Base-by-base conservation (phyloP, 371 early-diverging fungal species). In the Actinomucor elegans region DNA sequence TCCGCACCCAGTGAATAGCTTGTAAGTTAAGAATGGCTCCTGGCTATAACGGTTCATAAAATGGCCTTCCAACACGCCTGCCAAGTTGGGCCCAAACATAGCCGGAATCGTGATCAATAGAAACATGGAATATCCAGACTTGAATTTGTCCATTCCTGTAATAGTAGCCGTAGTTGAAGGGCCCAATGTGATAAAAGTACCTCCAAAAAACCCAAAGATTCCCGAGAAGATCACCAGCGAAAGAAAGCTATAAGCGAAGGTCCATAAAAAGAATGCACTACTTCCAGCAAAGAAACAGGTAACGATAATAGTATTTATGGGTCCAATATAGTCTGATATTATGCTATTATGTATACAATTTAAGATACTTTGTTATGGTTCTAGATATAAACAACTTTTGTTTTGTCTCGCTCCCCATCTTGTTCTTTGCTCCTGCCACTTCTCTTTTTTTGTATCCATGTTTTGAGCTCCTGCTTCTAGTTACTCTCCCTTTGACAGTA, bases 241-340 rank as follows among this genome's bases (percentile, higher is more conserved):
- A 9, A 38, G 46, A 51, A 73, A 72, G 10, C 21, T 59, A 21
- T 36, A 51, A 23, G 77, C 66, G 53, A 77, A 71, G 8, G 59
- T 63, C 79, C 79, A 80, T 9, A 76, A 31, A 7, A 73, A 15
- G 3, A 68, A 29, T 26, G 63, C 48, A 10, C 52, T 46, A 7
- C 61, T 2, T 3, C 71, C 61, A 17, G 69, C 43, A 2, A 67
- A 18, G 12, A 49, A 32, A 27, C 64, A 41, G 37, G 57, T 59
- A 12, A 68, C 8, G 5, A 64, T 59, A 18, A 66, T 55, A 10
- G 58, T 62, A 31, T 72, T 69, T 34, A 72, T 48, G 28, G 69
- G 64, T 5, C 74, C 74, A 37, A 74, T 57, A 9, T 33, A 33
- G 43, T 77, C 74, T n/a, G 56, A 69, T 32, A 55, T 24, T 14